These are phyloP conservation scores for Psidium guajava DNA, from an alignment of 345 rosid genomes.

Conservation along the genomic window DNA sequence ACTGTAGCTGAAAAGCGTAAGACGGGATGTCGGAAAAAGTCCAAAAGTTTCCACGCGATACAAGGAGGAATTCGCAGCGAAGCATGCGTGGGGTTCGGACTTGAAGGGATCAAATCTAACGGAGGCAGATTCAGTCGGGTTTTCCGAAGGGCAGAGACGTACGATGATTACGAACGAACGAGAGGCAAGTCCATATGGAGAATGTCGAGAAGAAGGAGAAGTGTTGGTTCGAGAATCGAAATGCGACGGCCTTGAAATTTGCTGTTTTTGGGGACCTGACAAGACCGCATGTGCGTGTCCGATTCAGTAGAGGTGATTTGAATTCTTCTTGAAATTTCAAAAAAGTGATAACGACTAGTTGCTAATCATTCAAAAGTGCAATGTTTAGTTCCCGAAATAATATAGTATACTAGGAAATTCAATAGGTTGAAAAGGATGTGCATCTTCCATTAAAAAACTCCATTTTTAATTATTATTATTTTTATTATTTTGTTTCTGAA, in stretches of 20 bases:
- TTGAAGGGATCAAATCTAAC: not conserved
- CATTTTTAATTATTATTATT: not conserved
- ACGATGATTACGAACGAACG: not conserved
- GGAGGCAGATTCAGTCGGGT: not conserved
- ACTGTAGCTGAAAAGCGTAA: not conserved
- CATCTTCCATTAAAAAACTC: not conserved
- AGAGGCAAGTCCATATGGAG: not conserved
- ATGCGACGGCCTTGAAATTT: too few relatives aligned
- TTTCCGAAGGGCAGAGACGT: not conserved
- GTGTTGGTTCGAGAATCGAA: too few relatives aligned
- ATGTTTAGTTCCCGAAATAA: not conserved
- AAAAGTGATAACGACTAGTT: not conserved
- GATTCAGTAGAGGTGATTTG: not conserved
- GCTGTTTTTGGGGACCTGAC: too few relatives aligned
- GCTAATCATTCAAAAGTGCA: not conserved
- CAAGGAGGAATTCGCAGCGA: not conserved
- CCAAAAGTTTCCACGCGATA: not conserved
- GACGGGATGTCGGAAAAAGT: rapidly evolving
- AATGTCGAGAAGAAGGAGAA: not conserved
- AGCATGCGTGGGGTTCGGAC: not conserved
- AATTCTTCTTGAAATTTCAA: not conserved
- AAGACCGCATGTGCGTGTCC: too few relatives aligned
- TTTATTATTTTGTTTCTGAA: not conserved
- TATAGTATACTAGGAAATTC: not conserved
- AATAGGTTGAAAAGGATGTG: not conserved